Percentiles rank a stretch among this genome's conserved stretches.
Conservation (phyloP, 2,329 filamentous ascomycete species). For the Diaporthe humulicola region DNA sequence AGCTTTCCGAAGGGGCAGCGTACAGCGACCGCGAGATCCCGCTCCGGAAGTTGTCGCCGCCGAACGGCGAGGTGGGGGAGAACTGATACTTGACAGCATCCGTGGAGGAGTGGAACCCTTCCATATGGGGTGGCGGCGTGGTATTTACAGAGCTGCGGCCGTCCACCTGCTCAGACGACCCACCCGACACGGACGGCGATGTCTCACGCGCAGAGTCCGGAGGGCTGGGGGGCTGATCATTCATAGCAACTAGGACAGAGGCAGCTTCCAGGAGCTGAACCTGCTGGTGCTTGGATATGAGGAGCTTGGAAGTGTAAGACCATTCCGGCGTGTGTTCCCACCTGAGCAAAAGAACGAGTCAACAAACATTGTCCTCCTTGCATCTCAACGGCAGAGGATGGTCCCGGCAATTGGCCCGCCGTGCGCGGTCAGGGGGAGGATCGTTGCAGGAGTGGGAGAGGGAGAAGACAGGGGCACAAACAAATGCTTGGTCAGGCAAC, state of each 20-base stretch:
- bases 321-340: slow-evolving; percentile 99
- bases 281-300: slow-evolving; percentile 99
- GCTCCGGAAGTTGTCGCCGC: slow-evolving; percentile 70
- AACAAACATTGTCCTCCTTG: slow-evolving; percentile 53
- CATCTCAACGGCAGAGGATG: slow-evolving; percentile 45
- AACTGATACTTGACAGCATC: slow-evolving; percentile 49
- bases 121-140: slow-evolving; percentile 86
- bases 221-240: slow-evolving; percentile 66
- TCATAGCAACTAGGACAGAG: slow-evolving; percentile 96
- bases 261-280: slow-evolving; percentile 97
- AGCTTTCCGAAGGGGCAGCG: slow-evolving; percentile 71
- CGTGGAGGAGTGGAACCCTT: slow-evolving; percentile 70
- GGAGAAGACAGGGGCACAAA: slow-evolving; percentile 80
- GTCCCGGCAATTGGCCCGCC: slow-evolving; percentile 31
- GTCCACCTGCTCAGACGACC: slow-evolving; percentile 83
- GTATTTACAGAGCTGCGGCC: slow-evolving; percentile 90
- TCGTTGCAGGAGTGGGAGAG: slow-evolving; percentile 52
- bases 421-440: slow-evolving; percentile 29
- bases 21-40: slow-evolving; percentile 85
- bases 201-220: slow-evolving; percentile 76
- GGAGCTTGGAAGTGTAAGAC: slow-evolving; percentile 95
- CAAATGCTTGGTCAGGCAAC: slow-evolving; percentile 99
- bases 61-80: slow-evolving; percentile 62
- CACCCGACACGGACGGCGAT: slow-evolving; percentile 81
- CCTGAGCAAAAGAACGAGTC: slow-evolving; percentile 69